Conservation (phyloP, 1,284 basidiomycete genomes). For the Sporisorium graminicola region DNA sequence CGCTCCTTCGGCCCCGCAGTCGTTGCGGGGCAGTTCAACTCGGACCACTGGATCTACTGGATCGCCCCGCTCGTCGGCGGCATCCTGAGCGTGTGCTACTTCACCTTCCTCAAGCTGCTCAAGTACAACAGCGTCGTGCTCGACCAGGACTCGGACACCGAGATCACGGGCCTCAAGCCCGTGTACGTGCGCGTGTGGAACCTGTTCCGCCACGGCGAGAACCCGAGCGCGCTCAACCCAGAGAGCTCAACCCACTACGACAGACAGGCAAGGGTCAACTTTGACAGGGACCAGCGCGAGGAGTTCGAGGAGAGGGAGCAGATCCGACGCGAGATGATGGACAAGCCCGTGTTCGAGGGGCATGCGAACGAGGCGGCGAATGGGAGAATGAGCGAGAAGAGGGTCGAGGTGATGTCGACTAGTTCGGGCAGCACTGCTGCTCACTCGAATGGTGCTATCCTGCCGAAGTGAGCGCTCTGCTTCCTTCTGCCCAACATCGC, state of each 20-base stretch:
- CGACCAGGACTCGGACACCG: conserved; percentile 54
- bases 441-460: conserved; percentile 19
- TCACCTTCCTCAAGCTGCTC: conserved; percentile 34
- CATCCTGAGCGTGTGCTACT: conserved; percentile 28
- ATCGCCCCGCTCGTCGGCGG: conserved; percentile 38
- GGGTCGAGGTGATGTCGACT: conserved; percentile 16
- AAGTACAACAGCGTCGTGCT: conserved; percentile 48
- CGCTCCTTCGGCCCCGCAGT: conserved; percentile 81
- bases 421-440: conserved; percentile 20
- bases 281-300: conserved; percentile 30
- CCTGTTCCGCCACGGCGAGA: conserved; percentile 31
- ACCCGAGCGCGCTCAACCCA: conserved; percentile 36
- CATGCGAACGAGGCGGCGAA: conserved; percentile 14
- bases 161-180: conserved; percentile 45
- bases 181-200: conserved; percentile 45
- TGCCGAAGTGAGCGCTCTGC: conserved; percentile 40
- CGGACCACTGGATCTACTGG: conserved; percentile 61
- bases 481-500: no score
- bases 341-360: conserved; percentile 37
- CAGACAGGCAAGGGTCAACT: conserved; percentile 20
- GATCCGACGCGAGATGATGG: conserved; percentile 21
- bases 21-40: conserved; percentile 30
- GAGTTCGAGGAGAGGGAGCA: conserved; percentile 23
- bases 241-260: conserved; percentile 41
- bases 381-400: conserved; percentile 6